A percentile compares a stretch with the other conserved stretches of the same genome.
Evolutionary conservation across 805 yeast species (phyloP).

Genomic region (Nakazawaea holstii): DNA sequence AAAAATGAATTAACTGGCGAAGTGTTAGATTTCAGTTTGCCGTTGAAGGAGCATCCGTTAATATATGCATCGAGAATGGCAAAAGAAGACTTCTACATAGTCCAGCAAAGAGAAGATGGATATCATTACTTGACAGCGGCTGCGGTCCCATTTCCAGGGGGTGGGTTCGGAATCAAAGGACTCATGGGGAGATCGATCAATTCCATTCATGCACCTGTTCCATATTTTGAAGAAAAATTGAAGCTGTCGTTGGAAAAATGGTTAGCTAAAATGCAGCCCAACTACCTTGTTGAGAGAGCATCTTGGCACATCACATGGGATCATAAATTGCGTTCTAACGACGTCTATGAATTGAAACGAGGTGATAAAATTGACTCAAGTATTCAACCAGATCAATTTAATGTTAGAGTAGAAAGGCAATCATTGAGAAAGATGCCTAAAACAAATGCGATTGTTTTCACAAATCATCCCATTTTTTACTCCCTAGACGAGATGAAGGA

Average conservation of each 20-base stretch:
- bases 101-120: constrained; percentile 48
- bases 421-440: constrained; percentile 63
- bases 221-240: constrained; percentile 61
- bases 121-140: constrained; percentile 63
- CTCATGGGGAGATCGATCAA: constrained; percentile 62
- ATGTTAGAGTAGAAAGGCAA: constrained; percentile 68
- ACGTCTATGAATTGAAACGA: constrained; percentile 42
- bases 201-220: constrained; percentile 61
- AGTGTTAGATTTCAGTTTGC: constrained; percentile 50
- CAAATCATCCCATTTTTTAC: constrained; percentile 72
- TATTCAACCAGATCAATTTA: constrained; percentile 46
- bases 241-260: constrained; percentile 68
- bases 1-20: constrained; percentile 60
- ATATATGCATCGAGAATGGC: constrained; percentile 60
- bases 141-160: constrained; percentile 77
- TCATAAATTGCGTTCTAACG: constrained; percentile 49
- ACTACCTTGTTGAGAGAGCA: constrained; percentile 66
- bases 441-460: constrained; percentile 59
- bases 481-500: constrained; percentile 77
- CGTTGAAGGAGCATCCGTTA: constrained; percentile 60
- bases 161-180: constrained; percentile 55
- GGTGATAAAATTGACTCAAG: constrained; percentile 42
- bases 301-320: constrained; percentile 76
- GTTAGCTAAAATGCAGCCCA: constrained; percentile 55
- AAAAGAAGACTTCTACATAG: constrained; percentile 69